Evolutionary conservation across 163 green algal species (phyloP).

Genomic region (Trebouxiophyceae sp.): DNA sequence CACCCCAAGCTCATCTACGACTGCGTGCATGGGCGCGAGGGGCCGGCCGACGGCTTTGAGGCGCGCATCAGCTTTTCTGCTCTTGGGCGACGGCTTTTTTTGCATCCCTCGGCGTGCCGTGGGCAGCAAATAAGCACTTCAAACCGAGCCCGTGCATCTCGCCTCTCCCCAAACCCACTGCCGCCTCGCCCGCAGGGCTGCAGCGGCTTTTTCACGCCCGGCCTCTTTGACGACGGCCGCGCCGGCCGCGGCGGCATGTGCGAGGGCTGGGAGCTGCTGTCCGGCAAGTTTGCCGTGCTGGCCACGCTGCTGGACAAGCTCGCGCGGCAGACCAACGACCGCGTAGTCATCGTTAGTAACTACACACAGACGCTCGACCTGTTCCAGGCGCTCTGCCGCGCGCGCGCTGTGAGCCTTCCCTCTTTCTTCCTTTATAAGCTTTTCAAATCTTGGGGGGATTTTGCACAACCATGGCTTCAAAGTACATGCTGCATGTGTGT

Average conservation of each 20-base stretch:
- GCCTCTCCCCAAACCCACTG: too few relatives aligned
- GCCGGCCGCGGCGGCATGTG: constrained; percentile 41
- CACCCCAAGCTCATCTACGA: constrained; percentile 96
- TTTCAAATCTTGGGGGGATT: too few relatives aligned
- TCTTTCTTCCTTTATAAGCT: too few relatives aligned
- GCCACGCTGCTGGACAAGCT: constrained; percentile 80
- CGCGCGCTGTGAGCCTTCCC: constrained; percentile 33
- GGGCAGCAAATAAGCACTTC: too few relatives aligned
- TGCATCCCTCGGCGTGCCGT: not conserved
- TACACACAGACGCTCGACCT: constrained; percentile 99
- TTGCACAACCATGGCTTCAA: too few relatives aligned
- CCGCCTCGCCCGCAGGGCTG: constrained; percentile 24
- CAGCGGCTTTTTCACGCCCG: constrained; percentile 62
- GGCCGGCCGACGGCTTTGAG: constrained; percentile 57
- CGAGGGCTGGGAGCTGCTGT: constrained; percentile 63
- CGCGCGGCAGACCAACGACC: constrained; percentile 71
- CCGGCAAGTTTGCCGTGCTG: constrained; percentile 90
- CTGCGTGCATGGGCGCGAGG: constrained; percentile 26
- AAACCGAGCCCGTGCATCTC: too few relatives aligned
- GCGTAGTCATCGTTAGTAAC: constrained; percentile 93
- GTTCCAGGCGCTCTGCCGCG: constrained; percentile 75
- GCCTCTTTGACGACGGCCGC: constrained; percentile 74
- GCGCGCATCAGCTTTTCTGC: too few relatives aligned
- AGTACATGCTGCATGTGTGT: not conserved
- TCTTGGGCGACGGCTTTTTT: too few relatives aligned